phyloP scores from a whole-genome alignment of 2,329 filamentous ascomycete species.

The Pestalotiopsis sp. region DNA sequence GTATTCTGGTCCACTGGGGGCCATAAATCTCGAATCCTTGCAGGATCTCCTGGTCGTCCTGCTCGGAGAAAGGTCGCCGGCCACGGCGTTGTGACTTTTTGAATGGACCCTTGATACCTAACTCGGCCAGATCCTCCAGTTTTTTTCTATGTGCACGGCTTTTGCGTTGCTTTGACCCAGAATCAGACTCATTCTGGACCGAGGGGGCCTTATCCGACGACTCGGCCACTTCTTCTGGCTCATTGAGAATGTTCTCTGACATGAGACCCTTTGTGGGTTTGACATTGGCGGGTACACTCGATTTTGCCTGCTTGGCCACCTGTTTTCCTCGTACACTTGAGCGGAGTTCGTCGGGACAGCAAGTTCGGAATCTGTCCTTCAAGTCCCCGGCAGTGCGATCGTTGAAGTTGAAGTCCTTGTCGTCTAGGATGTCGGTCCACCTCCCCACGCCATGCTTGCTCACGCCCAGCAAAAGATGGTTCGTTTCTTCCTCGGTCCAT shows the following conservation, averaged over 20 bases:
- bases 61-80: slow-evolving; percentile 61
- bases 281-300: slow-evolving; percentile 24
- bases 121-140: slow-evolving; percentile 54
- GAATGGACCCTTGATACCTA: slow-evolving; percentile 66
- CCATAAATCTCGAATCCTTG: slow-evolving; percentile 62
- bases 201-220: slow-evolving; percentile 25
- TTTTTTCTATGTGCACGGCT: slow-evolving; percentile 58
- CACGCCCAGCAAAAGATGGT: slow-evolving; percentile 62
- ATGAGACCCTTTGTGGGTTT: slow-evolving; percentile 52
- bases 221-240: slow-evolving; percentile 39
- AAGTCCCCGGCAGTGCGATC: slow-evolving; percentile 63
- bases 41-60: slow-evolving; percentile 65
- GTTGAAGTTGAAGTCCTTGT: slow-evolving; percentile 63
- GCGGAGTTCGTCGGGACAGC: slow-evolving; percentile 64
- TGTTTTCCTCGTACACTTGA: slow-evolving; percentile 37
- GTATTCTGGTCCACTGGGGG: slow-evolving; percentile 67
- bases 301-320: slow-evolving; percentile 26
- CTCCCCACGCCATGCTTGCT: slow-evolving; percentile 65
- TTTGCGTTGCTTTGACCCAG: slow-evolving; percentile 46
- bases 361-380: slow-evolving; percentile 69
- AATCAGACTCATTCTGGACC: slow-evolving; percentile 36
- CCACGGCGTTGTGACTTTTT: slow-evolving; percentile 63
- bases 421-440: slow-evolving; percentile 67
- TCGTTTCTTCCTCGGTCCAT: slow-evolving; percentile 69
- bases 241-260: slow-evolving; percentile 59